Conservation (phyloP, 176 grass and related monocot species). For the Secale cereale region DNA sequence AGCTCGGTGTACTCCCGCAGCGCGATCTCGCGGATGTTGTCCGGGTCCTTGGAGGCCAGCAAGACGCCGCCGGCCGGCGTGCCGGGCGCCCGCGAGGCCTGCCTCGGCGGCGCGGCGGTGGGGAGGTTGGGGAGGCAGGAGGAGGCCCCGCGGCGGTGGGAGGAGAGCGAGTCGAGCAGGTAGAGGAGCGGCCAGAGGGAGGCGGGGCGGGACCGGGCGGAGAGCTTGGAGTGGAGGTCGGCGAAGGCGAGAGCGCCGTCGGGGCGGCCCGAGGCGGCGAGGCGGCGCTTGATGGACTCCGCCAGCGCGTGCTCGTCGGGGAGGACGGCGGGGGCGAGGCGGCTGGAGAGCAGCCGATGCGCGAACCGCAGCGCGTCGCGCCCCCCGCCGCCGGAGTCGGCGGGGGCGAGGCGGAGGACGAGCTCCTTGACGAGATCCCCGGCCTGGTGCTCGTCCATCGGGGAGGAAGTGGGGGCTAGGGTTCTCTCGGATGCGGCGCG, state of each 20-base stretch:
- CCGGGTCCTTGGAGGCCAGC: slow-evolving; percentile 76
- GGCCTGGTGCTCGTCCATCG: slow-evolving; percentile 79
- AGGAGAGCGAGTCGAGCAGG: slow-evolving; percentile 87
- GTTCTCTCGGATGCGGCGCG: too few relatives aligned
- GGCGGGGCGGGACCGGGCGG: slow-evolving; percentile 52
- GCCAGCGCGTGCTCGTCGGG: slow-evolving; percentile 78
- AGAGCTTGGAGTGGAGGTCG: slow-evolving; percentile 91
- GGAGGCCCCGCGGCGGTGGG: slow-evolving; percentile 33
- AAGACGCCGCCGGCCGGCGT: slow-evolving; percentile 53
- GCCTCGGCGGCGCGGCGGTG: slow-evolving; percentile 21
- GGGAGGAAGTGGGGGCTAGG: background rate
- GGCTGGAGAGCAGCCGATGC: slow-evolving; percentile 70
- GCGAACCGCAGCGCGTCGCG: slow-evolving; percentile 59
- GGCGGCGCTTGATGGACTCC: slow-evolving; percentile 79
- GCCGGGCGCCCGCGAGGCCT: slow-evolving; percentile 29
- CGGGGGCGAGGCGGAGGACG: slow-evolving; percentile 61
- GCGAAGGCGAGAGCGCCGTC: slow-evolving; percentile 73
- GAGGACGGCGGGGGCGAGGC: slow-evolving; percentile 56
- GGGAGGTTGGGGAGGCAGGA: slow-evolving; percentile 34
- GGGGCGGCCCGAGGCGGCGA: slow-evolving; percentile 51
- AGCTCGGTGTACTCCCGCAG: slow-evolving; percentile 86
- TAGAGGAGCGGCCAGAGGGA: slow-evolving; percentile 90
- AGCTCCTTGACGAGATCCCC: slow-evolving; percentile 90
- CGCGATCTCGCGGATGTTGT: slow-evolving; percentile 85
- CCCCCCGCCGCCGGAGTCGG: slow-evolving; percentile 24